Conservation (phyloP, 2,329 filamentous ascomycete species). For the Aspergillus brunneoviolaceus region DNA sequence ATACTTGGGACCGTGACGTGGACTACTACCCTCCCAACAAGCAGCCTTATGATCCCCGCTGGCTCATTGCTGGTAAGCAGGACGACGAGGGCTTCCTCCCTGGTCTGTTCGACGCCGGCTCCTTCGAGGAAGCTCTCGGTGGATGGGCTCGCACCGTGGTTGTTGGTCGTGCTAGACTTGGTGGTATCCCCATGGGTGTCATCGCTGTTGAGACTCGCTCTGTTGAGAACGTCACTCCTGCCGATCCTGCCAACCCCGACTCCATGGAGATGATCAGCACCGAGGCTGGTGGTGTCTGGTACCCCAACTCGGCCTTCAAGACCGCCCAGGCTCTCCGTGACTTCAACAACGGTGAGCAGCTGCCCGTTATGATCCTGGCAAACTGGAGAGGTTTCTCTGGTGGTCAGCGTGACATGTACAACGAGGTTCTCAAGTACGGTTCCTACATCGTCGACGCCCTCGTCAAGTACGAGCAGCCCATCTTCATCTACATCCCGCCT, state of each 20-base stretch:
- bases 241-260: conserved; percentile 96
- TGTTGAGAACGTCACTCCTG: conserved; percentile 94
- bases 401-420: conserved; percentile 99
- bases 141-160: conserved; percentile 98
- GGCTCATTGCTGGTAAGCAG: conserved; percentile 86
- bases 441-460: conserved; percentile 98
- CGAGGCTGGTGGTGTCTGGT: conserved; percentile 98
- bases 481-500: conserved; percentile 98
- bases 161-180: conserved; percentile 90
- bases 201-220: conserved; percentile 95
- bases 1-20: conserved; percentile 91
- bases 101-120: conserved; percentile 94
- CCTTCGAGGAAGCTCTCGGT: conserved; percentile 93
- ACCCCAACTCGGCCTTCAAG: conserved; percentile 99
- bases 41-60: conserved; percentile 87
- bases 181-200: conserved; percentile 96
- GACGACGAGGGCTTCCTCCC: conserved; percentile 80
- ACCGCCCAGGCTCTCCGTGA: conserved; percentile 97
- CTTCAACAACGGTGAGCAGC: conserved; percentile 98
- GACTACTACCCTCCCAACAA: conserved; percentile 76
- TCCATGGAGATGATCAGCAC: conserved; percentile 93
- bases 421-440: conserved; percentile 98
- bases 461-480: conserved; percentile 96
- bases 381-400: conserved; percentile 99
- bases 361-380: conserved; percentile 97